phyloP scores from a whole-genome alignment of 1,284 basidiomycete genomes.

The Jaminaea rosea region DNA sequence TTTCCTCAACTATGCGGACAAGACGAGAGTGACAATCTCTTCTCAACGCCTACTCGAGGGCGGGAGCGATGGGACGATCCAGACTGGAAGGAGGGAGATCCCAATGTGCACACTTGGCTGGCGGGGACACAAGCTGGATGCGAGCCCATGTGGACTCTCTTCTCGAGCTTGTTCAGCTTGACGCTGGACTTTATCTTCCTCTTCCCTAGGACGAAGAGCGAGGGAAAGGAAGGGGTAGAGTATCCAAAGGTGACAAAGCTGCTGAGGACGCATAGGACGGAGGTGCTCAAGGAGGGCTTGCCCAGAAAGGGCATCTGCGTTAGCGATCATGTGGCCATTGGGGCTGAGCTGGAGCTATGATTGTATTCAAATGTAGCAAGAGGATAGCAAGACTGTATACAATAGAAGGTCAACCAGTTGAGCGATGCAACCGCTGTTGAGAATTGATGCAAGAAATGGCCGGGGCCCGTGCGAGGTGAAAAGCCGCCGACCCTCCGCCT shows the following conservation, averaged over 20 bases:
- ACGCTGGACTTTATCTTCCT: slow-evolving; percentile 67
- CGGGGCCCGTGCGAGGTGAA: too few relatives aligned
- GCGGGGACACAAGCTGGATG: background rate
- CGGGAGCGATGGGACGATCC: slow-evolving; percentile 36
- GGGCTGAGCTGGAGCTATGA: slow-evolving; percentile 37
- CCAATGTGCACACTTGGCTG: slow-evolving; percentile 19
- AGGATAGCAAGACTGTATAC: too few relatives aligned
- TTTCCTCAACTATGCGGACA: slow-evolving; percentile 39
- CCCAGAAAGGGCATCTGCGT: slow-evolving; percentile 71
- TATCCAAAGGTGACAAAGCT: slow-evolving; percentile 56
- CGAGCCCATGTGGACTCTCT: slow-evolving; percentile 44
- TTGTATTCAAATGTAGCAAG: too few relatives aligned
- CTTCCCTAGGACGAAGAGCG: slow-evolving; percentile 34
- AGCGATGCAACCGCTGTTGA: too few relatives aligned
- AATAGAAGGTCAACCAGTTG: too few relatives aligned
- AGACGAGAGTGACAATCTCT: slow-evolving; percentile 24
- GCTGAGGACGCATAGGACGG: slow-evolving; percentile 59
- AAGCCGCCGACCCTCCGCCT: too few relatives aligned
- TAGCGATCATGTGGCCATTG: slow-evolving; percentile 77
- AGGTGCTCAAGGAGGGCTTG: slow-evolving; percentile 59
- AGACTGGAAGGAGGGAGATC: slow-evolving; percentile 15
- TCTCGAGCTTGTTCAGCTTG: slow-evolving; percentile 36
- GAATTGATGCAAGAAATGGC: too few relatives aligned
- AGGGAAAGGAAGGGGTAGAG: background rate
- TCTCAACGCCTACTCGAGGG: slow-evolving; percentile 16